Conservation (phyloP, 805 yeast species). For the Yamadazyma olivae region DNA sequence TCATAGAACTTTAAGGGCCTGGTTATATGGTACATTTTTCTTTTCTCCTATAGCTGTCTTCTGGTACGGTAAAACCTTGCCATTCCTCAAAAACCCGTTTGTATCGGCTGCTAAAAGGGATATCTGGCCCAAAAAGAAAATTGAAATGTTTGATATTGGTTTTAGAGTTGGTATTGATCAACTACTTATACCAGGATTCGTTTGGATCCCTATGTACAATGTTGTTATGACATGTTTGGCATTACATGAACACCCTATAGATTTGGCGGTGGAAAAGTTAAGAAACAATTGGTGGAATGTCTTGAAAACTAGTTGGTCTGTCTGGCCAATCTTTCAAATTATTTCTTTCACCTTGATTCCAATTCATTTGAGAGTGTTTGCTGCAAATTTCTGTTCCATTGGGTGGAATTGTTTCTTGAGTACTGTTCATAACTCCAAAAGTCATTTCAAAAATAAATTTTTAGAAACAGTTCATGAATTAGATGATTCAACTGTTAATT, state of each 20-base stretch:
- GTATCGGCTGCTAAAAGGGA: constrained; percentile 16
- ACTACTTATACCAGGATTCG: constrained; percentile 31
- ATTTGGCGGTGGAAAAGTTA: constrained; percentile 30
- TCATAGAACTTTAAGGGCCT: constrained; percentile 33
- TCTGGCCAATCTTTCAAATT: constrained; percentile 41
- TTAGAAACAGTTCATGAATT: constrained; percentile 39
- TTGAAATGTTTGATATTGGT: constrained; percentile 17
- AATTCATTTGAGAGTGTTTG: constrained; percentile 34
- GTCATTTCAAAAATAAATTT: constrained; percentile 34
- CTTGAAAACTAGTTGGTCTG: constrained; percentile 38
- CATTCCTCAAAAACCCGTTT: constrained; percentile 33
- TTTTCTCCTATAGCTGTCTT: constrained; percentile 38
- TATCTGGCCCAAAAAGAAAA: constrained; percentile 10
- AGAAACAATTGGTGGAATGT: constrained; percentile 40
- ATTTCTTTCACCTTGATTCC: constrained; percentile 37
- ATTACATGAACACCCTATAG: constrained; percentile 31
- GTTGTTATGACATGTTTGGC: constrained; percentile 36
- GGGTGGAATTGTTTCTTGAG: constrained; percentile 45
- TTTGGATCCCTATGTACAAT: constrained; percentile 44
- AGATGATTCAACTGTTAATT: constrained; percentile 18
- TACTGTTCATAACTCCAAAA: constrained; percentile 46
- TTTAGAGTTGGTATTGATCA: constrained; percentile 35
- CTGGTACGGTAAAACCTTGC: constrained; percentile 39
- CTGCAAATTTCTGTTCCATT: constrained; percentile 36
- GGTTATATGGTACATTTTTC: constrained; percentile 34